Evolutionary conservation across 306 rosid genomes (phyloP).

Genomic region (Geum urbanum): DNA sequence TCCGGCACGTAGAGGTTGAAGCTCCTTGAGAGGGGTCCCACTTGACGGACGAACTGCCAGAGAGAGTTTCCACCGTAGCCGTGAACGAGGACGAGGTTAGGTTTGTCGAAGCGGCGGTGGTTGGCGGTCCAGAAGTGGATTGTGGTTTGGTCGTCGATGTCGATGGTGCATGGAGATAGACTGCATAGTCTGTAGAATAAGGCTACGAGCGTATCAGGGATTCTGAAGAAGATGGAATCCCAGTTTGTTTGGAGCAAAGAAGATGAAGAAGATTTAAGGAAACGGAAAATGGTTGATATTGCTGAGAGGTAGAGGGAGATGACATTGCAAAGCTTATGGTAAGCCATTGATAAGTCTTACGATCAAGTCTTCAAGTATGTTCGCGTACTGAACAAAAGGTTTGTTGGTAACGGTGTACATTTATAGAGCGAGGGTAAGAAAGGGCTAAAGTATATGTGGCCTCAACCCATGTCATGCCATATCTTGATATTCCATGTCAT

Average conservation of each 20-base stretch:
- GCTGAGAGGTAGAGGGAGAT: conserved; percentile 13
- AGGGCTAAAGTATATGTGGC: too few relatives aligned
- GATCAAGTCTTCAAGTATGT: background rate
- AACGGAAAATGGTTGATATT: conserved; percentile 4
- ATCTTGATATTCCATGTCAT: too few relatives aligned
- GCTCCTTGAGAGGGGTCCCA: conserved; percentile 19
- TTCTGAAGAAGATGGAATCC: background rate
- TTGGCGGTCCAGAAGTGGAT: conserved; percentile 38
- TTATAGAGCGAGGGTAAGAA: background rate
- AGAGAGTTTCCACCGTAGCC: conserved; percentile 36
- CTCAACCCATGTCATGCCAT: too few relatives aligned
- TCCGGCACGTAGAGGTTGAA: conserved; percentile 35
- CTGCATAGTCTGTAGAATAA: conserved; percentile 30
- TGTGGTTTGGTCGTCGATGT: conserved; percentile 32
- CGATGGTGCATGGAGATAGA: conserved; percentile 31
- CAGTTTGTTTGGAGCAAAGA: background rate
- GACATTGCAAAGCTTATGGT: background rate
- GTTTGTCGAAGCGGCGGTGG: conserved; percentile 9
- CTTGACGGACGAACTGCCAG: conserved; percentile 38
- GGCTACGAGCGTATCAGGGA: conserved; percentile 5
- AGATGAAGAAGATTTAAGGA: background rate
- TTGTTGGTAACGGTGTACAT: background rate
- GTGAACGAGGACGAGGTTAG: conserved; percentile 31
- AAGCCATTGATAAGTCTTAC: conserved; percentile 4
- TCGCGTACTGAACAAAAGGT: background rate